Evolutionary conservation across 768 basidiomycete genomes (phyloP).

Genomic region (Hebeloma cylindrosporum): DNA sequence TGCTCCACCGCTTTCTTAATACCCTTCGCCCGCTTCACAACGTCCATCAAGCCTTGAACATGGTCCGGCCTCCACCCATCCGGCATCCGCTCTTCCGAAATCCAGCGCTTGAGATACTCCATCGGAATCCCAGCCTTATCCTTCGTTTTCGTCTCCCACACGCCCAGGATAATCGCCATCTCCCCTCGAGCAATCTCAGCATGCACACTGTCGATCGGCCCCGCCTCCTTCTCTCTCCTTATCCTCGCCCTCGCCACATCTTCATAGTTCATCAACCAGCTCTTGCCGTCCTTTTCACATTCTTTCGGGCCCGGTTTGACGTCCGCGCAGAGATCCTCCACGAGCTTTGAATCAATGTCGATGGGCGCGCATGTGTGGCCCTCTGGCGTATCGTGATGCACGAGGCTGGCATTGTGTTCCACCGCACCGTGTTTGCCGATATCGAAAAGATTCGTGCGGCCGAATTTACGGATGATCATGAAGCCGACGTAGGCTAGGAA

Average conservation of each 20-base stretch:
- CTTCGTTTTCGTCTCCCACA: conserved; percentile 45
- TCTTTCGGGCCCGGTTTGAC: conserved; percentile 31
- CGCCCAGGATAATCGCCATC: conserved; percentile 62
- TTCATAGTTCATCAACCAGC: conserved; percentile 34
- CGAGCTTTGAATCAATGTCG: conserved; percentile 32
- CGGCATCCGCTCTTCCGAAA: conserved; percentile 52
- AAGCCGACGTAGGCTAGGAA: conserved; percentile 50
- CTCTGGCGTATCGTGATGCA: conserved; percentile 45
- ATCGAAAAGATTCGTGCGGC: conserved; percentile 10
- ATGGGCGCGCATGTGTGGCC: conserved; percentile 48
- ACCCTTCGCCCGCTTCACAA: conserved; percentile 30
- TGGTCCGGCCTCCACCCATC: conserved; percentile 42
- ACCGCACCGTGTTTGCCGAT: conserved; percentile 45
- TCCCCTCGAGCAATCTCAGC: conserved; percentile 67
- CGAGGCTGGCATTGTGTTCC: conserved; percentile 63
- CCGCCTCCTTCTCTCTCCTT: conserved; percentile 47
- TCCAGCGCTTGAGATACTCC: conserved; percentile 50
- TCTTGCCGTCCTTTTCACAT: conserved; percentile 22
- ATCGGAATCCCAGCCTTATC: conserved; percentile 42
- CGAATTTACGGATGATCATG: conserved; percentile 40
- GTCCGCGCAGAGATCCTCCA: conserved; percentile 38
- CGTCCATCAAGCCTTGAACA: conserved; percentile 35
- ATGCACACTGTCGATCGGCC: conserved; percentile 44
- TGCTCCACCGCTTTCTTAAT: conserved; percentile 31
- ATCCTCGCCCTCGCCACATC: conserved; percentile 53